Base-by-base conservation (phyloP, 139 green algal species). In the Chlamydomonas applanata region DNA sequence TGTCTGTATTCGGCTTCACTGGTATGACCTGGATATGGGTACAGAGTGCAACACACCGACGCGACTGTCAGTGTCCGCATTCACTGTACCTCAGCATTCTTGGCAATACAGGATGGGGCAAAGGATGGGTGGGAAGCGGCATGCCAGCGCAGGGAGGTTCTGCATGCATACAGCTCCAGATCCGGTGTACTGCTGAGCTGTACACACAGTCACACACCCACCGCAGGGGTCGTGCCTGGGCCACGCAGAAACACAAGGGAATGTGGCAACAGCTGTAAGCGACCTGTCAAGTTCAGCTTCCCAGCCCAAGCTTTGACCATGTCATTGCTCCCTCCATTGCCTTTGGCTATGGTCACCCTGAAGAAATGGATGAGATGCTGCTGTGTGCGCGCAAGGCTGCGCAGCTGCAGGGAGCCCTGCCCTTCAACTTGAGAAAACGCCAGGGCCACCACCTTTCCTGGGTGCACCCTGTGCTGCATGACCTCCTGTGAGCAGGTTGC, bases 391-490 rank as follows among this genome's bases (percentile, higher is more conserved):
- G 59, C 24, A 9, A 66, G 59, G n/a, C 17, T 29, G n/a, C 59
- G 29, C 24, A 66, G 59, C 25, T 29, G n/a, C 3, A 66, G 34
- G 25, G 24, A 40, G 25, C 59, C 59, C 25, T 66, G 59, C n/a
- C 59, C 59, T 30, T 66, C 59, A 16, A 25, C n/a, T 16, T 34
- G 22, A 40, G 59, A 36, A 11, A 66, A 66, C n/a, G 59, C 59
- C 25, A 66, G 59, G 59, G 59, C 59, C 17, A 66, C 11, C 24
- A 66, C 59, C n/a, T 66, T 66, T 24, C n/a, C 59, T 36, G 59
- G 59, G 25, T 66, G 59, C 4, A 11, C 59, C 4, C 59, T 24
- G 3, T 66, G 59, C n/a, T 40, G 59, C 59, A 66, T 29, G 4
- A 66, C 59, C 11, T 34, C 59, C 59, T 66, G 59, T n/a, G n/a